phyloP scores from a whole-genome alignment of 176 grass and related monocot species.

The Tillandsia leiboldiana region DNA sequence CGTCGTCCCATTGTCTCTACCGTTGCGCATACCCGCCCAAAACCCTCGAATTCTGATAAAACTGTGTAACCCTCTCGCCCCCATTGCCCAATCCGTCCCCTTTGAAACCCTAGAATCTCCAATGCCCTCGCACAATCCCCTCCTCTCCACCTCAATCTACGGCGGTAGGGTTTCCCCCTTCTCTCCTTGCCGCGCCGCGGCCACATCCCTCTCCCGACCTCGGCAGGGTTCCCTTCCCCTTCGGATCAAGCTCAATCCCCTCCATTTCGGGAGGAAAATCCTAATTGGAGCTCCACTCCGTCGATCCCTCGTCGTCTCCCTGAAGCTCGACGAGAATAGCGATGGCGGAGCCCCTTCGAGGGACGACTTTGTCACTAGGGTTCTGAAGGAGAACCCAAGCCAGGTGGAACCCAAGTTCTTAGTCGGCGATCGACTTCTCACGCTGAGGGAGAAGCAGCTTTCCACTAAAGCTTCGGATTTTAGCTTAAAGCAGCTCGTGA shows the following conservation, averaged over 20 bases:
- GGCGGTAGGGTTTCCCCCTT: neutral
- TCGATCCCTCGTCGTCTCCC: slow-evolving; percentile 2
- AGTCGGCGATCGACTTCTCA: slow-evolving; percentile 29
- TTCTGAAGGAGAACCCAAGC: slow-evolving; percentile 32
- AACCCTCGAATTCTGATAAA: slow-evolving; percentile 17
- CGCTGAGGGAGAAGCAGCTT: slow-evolving; percentile 27
- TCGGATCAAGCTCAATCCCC: neutral
- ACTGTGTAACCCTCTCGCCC: neutral
- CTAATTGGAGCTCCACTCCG: neutral
- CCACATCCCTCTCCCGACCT: neutral
- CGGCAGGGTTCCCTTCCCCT: neutral
- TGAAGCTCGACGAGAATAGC: slow-evolving; percentile 11
- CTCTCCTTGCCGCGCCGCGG: neutral
- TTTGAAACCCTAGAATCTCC: neutral
- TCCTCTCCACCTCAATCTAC: neutral
- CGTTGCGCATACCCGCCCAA: neutral
- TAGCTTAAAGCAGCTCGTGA: slow-evolving; percentile 2
- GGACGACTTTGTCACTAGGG: slow-evolving; percentile 24
- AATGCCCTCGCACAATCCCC: slow-evolving; percentile 9
- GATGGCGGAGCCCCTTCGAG: neutral
- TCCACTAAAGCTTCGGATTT: neutral
- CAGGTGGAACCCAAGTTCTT: slow-evolving; percentile 33
- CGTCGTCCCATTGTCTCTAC: neutral
- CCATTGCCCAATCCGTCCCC: neutral
- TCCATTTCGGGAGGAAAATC: neutral